phyloP scores from a whole-genome alignment of 169 alveolate genomes.

The Theileria orientalis region DNA sequence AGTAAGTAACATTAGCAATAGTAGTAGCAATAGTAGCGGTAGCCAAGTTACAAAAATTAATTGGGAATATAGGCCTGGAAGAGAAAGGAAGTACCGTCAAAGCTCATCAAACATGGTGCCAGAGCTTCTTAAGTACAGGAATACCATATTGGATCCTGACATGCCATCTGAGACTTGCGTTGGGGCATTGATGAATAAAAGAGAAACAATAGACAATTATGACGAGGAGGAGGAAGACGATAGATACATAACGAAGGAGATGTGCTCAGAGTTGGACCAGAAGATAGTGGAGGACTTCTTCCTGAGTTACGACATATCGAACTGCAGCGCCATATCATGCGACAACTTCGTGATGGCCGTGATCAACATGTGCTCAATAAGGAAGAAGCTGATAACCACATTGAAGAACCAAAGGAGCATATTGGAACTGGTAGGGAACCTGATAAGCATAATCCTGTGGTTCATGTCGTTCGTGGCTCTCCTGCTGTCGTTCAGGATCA shows the following conservation, averaged over 20 bases:
- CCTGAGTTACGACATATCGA: slow-evolving; percentile 28
- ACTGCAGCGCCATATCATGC: slow-evolving; percentile 45
- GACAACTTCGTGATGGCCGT: slow-evolving; percentile 24
- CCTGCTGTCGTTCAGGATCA: slow-evolving; percentile 54
- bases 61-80: background rate
- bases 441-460: slow-evolving; percentile 59
- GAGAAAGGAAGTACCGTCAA: background rate
- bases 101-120: slow-evolving; percentile 3
- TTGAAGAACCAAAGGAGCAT: slow-evolving; percentile 65
- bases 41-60: background rate
- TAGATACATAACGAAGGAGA: slow-evolving; percentile 23
- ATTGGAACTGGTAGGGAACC: slow-evolving; percentile 44
- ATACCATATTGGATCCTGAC: slow-evolving; percentile 12
- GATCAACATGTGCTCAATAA: slow-evolving; percentile 45
- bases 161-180: slow-evolving; percentile 5
- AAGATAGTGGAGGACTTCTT: slow-evolving; percentile 48
- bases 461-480: slow-evolving; percentile 43
- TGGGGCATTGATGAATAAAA: background rate
- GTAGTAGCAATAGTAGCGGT: background rate
- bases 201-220: background rate
- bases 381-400: slow-evolving; percentile 52
- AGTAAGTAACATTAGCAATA: slow-evolving; percentile 1
- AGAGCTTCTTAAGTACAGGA: slow-evolving; percentile 15
- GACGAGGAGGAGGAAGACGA: slow-evolving; percentile 36
- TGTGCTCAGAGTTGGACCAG: slow-evolving; percentile 34